Base-by-base conservation (phyloP, 345 rosid species). In the Camelina hispida region DNA sequence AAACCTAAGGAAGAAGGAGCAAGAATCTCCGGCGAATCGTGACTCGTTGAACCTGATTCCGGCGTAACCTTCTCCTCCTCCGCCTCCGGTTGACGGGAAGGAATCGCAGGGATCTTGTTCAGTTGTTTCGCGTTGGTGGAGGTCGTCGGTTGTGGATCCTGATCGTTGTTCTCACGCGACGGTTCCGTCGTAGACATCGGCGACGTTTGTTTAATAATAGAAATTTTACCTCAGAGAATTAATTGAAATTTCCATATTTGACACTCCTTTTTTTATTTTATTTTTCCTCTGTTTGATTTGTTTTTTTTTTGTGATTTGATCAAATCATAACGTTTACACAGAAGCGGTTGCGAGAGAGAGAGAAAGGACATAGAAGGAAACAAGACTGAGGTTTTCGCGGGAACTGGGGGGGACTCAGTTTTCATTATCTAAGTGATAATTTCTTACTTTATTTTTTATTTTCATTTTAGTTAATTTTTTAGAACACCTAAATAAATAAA, bases 1-100 rank as follows among this genome's bases (percentile, higher is more conserved):
- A 95, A 78, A 61, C 94, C 90, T 14, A 90, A 84, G 15, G 87
- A 78, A 5, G 95, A 86, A 54, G 95, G 81, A 52, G 89, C 82
- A 8, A 82, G 63, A 62, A 88, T 84, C 22, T 85, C 84, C 25
- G 88, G 47, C 17, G 85, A 46, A 57, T 74, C 81, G 44, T 54
- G 51, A 56, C 62, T 69, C 76, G 38, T 50, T 1, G 63, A 72
- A 15, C 63, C 56, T 23, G 30, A 28, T 28, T 71, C 71, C 18
- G 16, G 28, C 43, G 63, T 16, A 12, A 4, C 22, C 67, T 55
- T 60, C 66, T 56, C 58, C 6, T 44, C 48, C 54, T 60, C 40
- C 40, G 3, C 0, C 9, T 9, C 9, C 9, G 37, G 9, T 32
- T 84, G 87, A 51, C 82, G 84, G 42, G 73, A 16, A 0, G 88